These are phyloP conservation scores for Clitopilus hobsonii DNA, from an alignment of 768 basidiomycete genomes.

Conservation along the genomic window DNA sequence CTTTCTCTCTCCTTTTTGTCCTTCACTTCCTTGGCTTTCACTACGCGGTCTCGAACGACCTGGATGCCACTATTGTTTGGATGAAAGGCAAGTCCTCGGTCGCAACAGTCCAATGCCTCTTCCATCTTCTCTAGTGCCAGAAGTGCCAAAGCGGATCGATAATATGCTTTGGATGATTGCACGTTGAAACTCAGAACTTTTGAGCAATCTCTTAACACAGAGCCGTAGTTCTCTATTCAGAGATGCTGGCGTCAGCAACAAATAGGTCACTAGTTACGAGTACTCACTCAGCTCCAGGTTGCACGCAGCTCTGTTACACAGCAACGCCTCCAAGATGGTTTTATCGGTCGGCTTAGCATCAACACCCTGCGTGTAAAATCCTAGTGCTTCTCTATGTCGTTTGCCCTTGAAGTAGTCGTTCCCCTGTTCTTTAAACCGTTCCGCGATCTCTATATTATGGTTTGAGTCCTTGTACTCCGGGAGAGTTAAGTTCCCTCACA, in stretches of 20 bases:
- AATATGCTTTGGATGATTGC: slow-evolving; percentile 76
- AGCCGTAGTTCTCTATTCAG: slow-evolving; percentile 79
- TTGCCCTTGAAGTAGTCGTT: slow-evolving; percentile 92
- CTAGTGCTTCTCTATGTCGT: slow-evolving; percentile 79
- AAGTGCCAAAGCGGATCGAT: slow-evolving; percentile 78
- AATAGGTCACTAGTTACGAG: not conserved
- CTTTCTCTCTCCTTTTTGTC: slow-evolving; percentile 48
- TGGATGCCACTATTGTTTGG: slow-evolving; percentile 50
- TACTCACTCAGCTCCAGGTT: slow-evolving; percentile 81
- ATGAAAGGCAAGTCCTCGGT: slow-evolving; percentile 60
- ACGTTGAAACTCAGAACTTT: slow-evolving; percentile 59
- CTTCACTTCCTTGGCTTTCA: slow-evolving; percentile 41
- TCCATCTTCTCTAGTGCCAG: slow-evolving; percentile 67
- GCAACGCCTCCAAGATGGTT: slow-evolving; percentile 56
- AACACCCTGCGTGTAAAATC: slow-evolving; percentile 88
- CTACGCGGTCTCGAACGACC: slow-evolving; percentile 41
- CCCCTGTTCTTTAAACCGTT: slow-evolving; percentile 92
- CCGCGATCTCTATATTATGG: slow-evolving; percentile 64
- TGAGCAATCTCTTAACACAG: slow-evolving; percentile 82
- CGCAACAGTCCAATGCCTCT: slow-evolving; percentile 83
- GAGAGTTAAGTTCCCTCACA: slow-evolving; percentile 27
- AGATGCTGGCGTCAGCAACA: not conserved
- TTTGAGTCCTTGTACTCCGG: not conserved
- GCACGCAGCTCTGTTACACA: slow-evolving; percentile 90
- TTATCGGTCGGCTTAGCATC: slow-evolving; percentile 75